Evolutionary conservation across 2,329 filamentous ascomycete species (phyloP).

Genomic region (Colletotrichum tamarilloi): DNA sequence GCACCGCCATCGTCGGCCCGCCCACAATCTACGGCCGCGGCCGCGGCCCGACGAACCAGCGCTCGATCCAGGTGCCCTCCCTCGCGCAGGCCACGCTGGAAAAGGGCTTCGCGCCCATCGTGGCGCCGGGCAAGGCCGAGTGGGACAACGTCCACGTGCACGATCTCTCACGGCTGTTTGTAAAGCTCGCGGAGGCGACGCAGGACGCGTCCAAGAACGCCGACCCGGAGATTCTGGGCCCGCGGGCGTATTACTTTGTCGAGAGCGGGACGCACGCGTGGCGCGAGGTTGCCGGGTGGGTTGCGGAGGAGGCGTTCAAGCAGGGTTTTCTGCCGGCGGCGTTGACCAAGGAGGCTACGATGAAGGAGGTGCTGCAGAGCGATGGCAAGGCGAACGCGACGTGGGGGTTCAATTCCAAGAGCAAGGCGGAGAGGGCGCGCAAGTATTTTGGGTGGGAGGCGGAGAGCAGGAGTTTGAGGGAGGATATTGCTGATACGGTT

Average conservation of each 20-base stretch:
- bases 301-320: slow-evolving; percentile 66
- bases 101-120: slow-evolving; percentile 55
- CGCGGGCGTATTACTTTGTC: slow-evolving; percentile 73
- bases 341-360: slow-evolving; percentile 41
- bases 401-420: slow-evolving; percentile 56
- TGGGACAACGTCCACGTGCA: slow-evolving; percentile 66
- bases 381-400: slow-evolving; percentile 40
- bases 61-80: slow-evolving; percentile 61
- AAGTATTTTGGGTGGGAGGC: slow-evolving; percentile 61
- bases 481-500: slow-evolving; percentile 51
- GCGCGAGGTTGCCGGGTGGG: slow-evolving; percentile 66
- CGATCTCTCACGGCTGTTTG: slow-evolving; percentile 58
- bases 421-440: slow-evolving; percentile 53
- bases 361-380: slow-evolving; percentile 43
- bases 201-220: slow-evolving; percentile 66
- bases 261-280: slow-evolving; percentile 72
- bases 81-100: slow-evolving; percentile 54
- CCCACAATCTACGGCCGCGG: slow-evolving; percentile 64
- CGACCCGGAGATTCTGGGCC: slow-evolving; percentile 72
- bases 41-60: slow-evolving; percentile 58
- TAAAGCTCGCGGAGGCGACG: slow-evolving; percentile 58
- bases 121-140: slow-evolving; percentile 56
- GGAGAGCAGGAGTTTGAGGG: slow-evolving; percentile 47
- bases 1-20: slow-evolving; percentile 59
- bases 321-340: slow-evolving; percentile 45